Conservation (phyloP, 2,329 filamentous ascomycete genomes). For the Ceratocystis huliohia region DNA sequence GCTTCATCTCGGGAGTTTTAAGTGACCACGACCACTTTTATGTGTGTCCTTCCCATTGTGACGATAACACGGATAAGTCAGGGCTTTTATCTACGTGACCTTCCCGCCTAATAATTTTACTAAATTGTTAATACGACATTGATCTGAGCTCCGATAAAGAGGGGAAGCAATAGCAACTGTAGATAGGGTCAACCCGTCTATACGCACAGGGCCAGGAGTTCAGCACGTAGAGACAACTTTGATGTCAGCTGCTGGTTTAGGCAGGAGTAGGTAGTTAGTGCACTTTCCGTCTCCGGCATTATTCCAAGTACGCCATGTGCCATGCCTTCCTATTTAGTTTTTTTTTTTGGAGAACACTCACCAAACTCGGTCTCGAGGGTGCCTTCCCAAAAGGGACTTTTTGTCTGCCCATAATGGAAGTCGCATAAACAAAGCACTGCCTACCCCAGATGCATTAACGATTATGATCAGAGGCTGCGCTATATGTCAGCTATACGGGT, state of each 20-base stretch:
- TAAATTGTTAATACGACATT: neutral
- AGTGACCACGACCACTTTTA: neutral
- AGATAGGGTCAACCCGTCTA: neutral
- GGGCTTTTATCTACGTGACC: neutral
- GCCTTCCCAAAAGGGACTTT: neutral
- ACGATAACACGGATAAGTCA: neutral
- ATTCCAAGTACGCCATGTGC: neutral
- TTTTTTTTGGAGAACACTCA: neutral
- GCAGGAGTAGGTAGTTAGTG: neutral
- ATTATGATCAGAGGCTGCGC: too few relatives aligned
- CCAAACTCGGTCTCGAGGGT: neutral
- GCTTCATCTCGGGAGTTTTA: constrained; percentile 5
- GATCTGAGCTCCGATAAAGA: neutral
- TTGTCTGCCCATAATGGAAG: neutral
- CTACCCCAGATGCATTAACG: neutral
- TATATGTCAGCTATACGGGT: too few relatives aligned
- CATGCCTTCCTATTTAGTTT: neutral
- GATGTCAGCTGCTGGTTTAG: neutral
- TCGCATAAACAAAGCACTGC: neutral
- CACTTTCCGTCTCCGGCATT: neutral
- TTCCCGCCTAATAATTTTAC: neutral
- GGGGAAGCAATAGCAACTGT: neutral
- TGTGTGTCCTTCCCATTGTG: neutral
- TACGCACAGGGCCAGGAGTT: neutral
- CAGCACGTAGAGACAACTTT: neutral